Base-by-base conservation (phyloP, 2,329 filamentous ascomycete species). In the Nothopassalora personata region DNA sequence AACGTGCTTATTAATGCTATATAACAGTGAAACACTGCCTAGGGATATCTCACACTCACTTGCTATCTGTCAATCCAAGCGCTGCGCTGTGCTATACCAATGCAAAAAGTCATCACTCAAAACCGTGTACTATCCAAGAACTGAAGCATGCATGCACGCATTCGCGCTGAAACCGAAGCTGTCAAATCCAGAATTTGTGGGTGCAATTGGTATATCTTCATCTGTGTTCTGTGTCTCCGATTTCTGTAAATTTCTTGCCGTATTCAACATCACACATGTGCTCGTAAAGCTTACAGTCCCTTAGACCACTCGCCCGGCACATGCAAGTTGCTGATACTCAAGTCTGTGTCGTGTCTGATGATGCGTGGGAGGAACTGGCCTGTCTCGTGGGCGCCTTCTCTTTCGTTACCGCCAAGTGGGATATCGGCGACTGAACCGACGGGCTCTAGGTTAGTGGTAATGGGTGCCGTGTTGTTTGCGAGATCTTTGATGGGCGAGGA, bases 291-390 rank as follows among this genome's bases (percentile, higher is more conserved):
- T 51, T 18, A 34, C 8, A 34, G n/a, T 30, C 30, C 34, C 48
- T 57, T 58, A 53, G 67, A 67, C 48, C 68, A 91, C 65, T 86
- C 80, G 10, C 88, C 88, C 3, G 88, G 88, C 18, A 91, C 81
- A 68, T 88, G 86, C 53, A 90, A 73, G 68, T 86, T 81, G 56
- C 84, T 85, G 48, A 89, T 83, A 30, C 74, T 77, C 28, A 79
- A 68, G 61, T 78, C 76, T 5, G 79, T 81, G 54, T 79, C 72
- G 46, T 78, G 75, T 56, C 78, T 70, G 30, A 73, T 66, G 36
- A 79, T 70, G 5, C 81, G 83, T 11, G 80, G 78, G 6, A 79
- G 76, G 64, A 81, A 79, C 50, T 78, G 74, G 13, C 74, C 68
- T 50, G 70, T 73, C 64, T 67, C 66, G 57, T 67, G 68, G 39